phyloP scores from a whole-genome alignment of 495 filamentous ascomycete species.

The Trichoderma orchidacearum region DNA sequence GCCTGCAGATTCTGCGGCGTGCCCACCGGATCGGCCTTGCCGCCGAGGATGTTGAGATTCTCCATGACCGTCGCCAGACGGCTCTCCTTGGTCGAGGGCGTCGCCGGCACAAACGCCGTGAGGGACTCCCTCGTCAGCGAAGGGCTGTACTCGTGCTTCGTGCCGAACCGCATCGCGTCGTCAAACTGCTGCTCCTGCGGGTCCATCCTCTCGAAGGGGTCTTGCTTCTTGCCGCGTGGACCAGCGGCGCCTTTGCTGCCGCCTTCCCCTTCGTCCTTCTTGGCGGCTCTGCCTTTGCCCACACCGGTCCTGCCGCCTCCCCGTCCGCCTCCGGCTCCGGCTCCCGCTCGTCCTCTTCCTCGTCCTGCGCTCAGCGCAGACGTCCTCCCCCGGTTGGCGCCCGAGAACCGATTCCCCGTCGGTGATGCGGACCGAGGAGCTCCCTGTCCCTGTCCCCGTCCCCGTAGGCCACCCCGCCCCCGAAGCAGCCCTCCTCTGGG shows the following conservation, averaged over 20 bases:
- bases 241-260: not conserved
- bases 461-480: constrained; percentile 4
- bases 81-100: constrained; percentile 6
- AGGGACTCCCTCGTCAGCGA: constrained; percentile 13
- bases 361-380: not conserved
- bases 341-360: not conserved
- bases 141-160: constrained; percentile 10
- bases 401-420: not conserved
- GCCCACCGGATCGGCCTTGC: not conserved
- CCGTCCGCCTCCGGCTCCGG: not conserved
- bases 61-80: not conserved
- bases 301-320: not conserved
- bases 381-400: not conserved
- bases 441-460: not conserved
- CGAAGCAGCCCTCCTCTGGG: constrained; percentile 5
- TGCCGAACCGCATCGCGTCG: constrained; percentile 6
- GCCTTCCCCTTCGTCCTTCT: not conserved
- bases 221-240: not conserved
- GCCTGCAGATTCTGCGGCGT: not conserved
- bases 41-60: not conserved
- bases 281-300: not conserved
- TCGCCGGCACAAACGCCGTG: constrained; percentile 15
- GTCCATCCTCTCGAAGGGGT: not conserved
- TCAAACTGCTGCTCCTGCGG: constrained; percentile 5
- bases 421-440: not conserved